Conservation (phyloP, 2,329 filamentous ascomycete species). For the Colletotrichum magnum region DNA sequence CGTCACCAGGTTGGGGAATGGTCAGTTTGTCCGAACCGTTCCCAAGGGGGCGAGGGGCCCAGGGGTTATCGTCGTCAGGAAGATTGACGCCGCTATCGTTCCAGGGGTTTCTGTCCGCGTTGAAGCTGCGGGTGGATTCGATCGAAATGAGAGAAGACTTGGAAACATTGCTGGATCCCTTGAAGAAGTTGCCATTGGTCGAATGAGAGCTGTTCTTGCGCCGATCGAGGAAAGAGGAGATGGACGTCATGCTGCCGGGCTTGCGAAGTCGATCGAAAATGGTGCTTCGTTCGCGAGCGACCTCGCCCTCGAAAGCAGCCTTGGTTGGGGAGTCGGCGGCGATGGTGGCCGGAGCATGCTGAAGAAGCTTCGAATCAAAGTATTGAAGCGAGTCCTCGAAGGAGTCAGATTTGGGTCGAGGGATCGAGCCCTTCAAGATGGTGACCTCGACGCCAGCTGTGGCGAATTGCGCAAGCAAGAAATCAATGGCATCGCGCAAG, state of each 20-base stretch:
- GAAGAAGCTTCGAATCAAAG: constrained; percentile 96
- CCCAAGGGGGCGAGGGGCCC: constrained; percentile 73
- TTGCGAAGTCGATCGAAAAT: constrained; percentile 96
- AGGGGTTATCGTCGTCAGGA: constrained; percentile 85
- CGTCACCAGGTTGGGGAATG: constrained; percentile 81
- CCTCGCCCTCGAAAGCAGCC: constrained; percentile 84
- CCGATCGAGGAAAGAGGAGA: constrained; percentile 95
- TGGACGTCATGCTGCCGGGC: constrained; percentile 93
- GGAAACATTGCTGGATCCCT: constrained; percentile 90
- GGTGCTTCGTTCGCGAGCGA: constrained; percentile 82
- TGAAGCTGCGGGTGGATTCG: constrained; percentile 91
- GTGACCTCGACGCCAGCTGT: constrained; percentile 90
- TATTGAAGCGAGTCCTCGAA: constrained; percentile 98
- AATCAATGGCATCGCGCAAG: constrained; percentile 95
- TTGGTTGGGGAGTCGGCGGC: constrained; percentile 92
- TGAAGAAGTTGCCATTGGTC: constrained; percentile 88
- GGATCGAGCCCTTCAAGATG: constrained; percentile 93
- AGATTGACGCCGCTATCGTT: constrained; percentile 98
- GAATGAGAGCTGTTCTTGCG: constrained; percentile 95
- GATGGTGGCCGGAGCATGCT: constrained; percentile 87
- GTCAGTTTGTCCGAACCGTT: constrained; percentile 77
- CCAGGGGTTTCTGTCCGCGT: constrained; percentile 96
- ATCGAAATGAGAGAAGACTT: constrained; percentile 97
- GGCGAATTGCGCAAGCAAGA: constrained; percentile 87
- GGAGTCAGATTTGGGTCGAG: constrained; percentile 97